phyloP scores from a whole-genome alignment of 192 early-diverging fungal species.

The Backusella liffmaniae region DNA sequence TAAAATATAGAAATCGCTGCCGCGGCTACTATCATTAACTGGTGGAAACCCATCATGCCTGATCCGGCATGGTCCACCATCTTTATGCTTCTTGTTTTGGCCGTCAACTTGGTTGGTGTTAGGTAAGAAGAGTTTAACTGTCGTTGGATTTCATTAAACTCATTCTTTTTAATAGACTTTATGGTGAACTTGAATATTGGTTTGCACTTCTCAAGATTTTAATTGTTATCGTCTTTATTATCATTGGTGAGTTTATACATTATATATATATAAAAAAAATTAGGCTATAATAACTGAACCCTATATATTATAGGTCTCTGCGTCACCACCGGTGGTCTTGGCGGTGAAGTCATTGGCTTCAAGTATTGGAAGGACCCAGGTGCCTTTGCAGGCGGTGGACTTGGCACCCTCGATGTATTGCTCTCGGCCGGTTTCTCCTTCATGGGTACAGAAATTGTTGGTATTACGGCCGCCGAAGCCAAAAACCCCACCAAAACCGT shows the following conservation, averaged over 20 bases:
- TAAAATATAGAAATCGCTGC: conserved; percentile 72
- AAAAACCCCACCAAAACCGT: conserved; percentile 74
- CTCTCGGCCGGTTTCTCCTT: conserved; percentile 77
- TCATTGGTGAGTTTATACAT: conserved; percentile 47
- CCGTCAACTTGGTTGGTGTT: conserved; percentile 62
- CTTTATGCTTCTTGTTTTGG: conserved; percentile 57
- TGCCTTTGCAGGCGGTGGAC: conserved; percentile 57
- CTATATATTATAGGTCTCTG: conserved; percentile 38
- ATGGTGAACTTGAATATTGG: conserved; percentile 89
- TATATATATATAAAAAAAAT: no score
- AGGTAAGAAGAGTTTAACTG: conserved; percentile 44
- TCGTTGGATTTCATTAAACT: not conserved
- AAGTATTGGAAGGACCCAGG: conserved; percentile 48
- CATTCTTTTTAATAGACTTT: conserved; percentile 44
- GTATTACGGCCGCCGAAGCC: conserved; percentile 82
- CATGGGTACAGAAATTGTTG: conserved; percentile 84
- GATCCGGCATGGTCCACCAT: conserved; percentile 43
- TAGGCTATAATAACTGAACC: no score
- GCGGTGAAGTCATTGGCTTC: conserved; percentile 50
- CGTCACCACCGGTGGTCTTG: conserved; percentile 57
- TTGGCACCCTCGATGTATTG: conserved; percentile 60
- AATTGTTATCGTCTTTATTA: conserved; percentile 72
- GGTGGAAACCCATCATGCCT: conserved; percentile 43
- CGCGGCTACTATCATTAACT: conserved; percentile 79
- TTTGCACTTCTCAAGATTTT: conserved; percentile 76